Evolutionary conservation across 139 green algal species (phyloP), one percentile per base, ranked within the genome.

Genomic region (Auxenochlorella protothecoides): DNA sequence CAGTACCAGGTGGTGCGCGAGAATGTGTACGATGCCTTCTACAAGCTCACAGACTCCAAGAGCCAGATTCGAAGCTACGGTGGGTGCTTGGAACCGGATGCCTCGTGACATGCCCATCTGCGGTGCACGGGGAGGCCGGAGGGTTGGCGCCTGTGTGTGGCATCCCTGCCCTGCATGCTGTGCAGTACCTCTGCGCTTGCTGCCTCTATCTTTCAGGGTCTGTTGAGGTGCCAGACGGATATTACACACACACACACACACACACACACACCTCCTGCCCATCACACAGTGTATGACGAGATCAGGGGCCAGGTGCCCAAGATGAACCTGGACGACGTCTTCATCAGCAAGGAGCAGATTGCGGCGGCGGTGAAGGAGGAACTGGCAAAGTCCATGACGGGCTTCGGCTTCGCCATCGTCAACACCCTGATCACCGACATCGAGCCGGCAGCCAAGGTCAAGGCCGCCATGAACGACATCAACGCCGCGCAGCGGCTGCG

Each of bases 321-420:
- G 54, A 88, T 89, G 64, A 73, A 74, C 12, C 78, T 93, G 64
- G 83, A 85, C 73, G 85, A 86, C 53, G 83, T 88, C 11, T 90
- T 88, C 71, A 65, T 80, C 61, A 74, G 81, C 65, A 97, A 97
- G 82, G 91, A 96, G 75, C 87, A 95, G 65, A 97, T 97, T 78
- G 91, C 92, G 1, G 55, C 73, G 12, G 71, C 74, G 5, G 86
- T 95, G 59, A 90, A 91, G 80, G 74, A 85, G 57, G 79, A 87
- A 71, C 72, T 88, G 63, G 76, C 74, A 8, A 83, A 83, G 68
- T 51, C 7, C 52, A 78, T 78, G 69, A 52, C 27, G 13, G 69
- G 68, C 1, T 98, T 93, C 76, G 93, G 93, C 51, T 96, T 91
- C 79, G 51, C 78, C 16, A 97, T 98, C 70, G 77, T 97, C n/a